These are phyloP conservation scores for Wickerhamomyces kurtzmanii DNA, from an alignment of 805 yeast species.

Conservation along the genomic window DNA sequence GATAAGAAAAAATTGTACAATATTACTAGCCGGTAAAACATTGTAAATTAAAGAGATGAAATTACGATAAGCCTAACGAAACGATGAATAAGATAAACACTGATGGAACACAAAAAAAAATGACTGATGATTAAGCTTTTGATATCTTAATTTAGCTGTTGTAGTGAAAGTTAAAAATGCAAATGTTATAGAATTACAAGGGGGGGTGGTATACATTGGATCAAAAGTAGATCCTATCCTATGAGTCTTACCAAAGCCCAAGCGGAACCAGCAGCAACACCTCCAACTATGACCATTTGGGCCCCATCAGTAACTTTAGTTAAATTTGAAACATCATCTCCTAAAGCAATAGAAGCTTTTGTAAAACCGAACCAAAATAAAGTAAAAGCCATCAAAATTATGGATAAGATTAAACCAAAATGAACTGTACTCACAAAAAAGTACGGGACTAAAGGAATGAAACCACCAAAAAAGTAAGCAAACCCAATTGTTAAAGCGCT, in stretches of 20 bases:
- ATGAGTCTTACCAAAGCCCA: constrained; percentile 83
- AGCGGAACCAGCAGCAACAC: constrained; percentile 96
- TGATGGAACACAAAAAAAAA: no score
- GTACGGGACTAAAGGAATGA: constrained; percentile 85
- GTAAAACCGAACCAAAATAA: constrained; percentile 79
- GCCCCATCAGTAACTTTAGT: constrained; percentile 69
- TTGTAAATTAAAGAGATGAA: no score
- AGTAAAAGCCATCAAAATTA: constrained; percentile 75
- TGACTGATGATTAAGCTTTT: no score
- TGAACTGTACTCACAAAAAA: constrained; percentile 73
- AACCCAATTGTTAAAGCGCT: constrained; percentile 87
- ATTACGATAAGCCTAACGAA: no score
- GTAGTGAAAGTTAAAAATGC: no score
- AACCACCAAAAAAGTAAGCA: constrained; percentile 86
- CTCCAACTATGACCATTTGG: constrained; percentile 92
- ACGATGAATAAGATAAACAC: no score
- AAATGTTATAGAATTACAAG: neutral
- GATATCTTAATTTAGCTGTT: no score
- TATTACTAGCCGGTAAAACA: no score
- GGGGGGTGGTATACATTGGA: neutral
- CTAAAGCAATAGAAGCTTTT: constrained; percentile 80
- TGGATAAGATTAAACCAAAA: constrained; percentile 66
- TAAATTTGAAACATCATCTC: constrained; percentile 53
- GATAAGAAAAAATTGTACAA: no score
- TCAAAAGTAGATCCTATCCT: no score